Percentiles rank a stretch among this genome's conserved stretches.
Conservation (phyloP, 345 rosid genomes). For the Theobroma cacao region DNA sequence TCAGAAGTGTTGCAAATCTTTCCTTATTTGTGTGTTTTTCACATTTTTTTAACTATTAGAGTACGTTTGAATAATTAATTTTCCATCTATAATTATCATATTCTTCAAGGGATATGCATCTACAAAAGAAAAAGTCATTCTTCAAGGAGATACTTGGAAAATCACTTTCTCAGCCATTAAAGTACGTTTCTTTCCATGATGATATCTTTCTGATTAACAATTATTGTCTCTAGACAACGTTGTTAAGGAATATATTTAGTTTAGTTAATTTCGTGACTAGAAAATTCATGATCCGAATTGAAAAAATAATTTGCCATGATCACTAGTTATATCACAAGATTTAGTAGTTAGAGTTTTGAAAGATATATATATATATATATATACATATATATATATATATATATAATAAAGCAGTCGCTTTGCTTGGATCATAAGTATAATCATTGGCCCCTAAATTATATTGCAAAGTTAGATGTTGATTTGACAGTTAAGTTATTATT, state of each 20-base stretch:
- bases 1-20: neutral
- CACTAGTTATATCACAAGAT: neutral
- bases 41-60: no score
- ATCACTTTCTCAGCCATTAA: neutral
- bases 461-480: neutral
- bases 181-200: neutral
- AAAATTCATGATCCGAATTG: neutral
- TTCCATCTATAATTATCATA: neutral
- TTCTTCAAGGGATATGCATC: no score
- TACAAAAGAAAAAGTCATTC: no score
- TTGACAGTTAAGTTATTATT: neutral
- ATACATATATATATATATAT: no score
- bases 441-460: neutral
- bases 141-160: neutral
- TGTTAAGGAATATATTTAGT: neutral
- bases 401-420: no score
- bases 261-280: neutral
- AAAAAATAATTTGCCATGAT: neutral
- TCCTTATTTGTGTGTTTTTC: neutral
- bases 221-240: neutral
- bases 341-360: conserved; percentile 5
- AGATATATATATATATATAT: no score
- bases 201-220: neutral
- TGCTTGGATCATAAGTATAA: conserved; percentile 2
- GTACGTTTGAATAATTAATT: neutral